Base-by-base conservation (phyloP, 306 rosid species). In the Vicia faba region DNA sequence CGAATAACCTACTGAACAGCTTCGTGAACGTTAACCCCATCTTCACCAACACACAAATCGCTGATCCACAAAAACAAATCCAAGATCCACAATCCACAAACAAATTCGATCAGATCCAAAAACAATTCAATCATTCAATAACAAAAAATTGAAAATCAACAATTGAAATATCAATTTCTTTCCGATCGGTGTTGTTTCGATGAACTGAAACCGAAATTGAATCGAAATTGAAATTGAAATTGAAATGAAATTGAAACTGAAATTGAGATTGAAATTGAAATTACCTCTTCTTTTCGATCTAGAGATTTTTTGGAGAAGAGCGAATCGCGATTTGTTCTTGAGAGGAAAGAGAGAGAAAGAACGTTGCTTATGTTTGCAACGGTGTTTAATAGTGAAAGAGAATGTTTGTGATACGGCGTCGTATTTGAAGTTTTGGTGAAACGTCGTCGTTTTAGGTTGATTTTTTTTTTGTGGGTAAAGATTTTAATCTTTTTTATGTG, bases 21-120 rank as follows among this genome's bases (percentile, higher is more conserved):
- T 92, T 92, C 73, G 95, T 78, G 85, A 92, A 92, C 54, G 90
- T 81, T 78, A 92, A 75, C 80, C 98, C 98, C 98, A 92, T 92
- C 72, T 59, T 72, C 58, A 58, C 75, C 75, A 81, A 60, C 82
- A 40, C 66, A 63, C 69, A 63, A 62, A 51, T 68, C 79, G 63
- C 86, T 70, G 81, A 29, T 64, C 39, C 71, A 56, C 16, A 39
- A 14, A 14, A 12, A 16, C 2, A 33, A 11, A 29, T 46, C 54
- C 3, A 4, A 36, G 68, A 66, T 66, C 36, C 14, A 9, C 45
- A 50, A 64, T 51, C 14, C 56, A 62, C 10, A 64, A 56, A 62
- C 10, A 64, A 56, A 31, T 13, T 13, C 20, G 9, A 74, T 66
- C 79, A 48, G 38, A 66, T 66, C 64, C 49, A 4, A 7, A 41